Base-by-base conservation (phyloP, 176 grass and related monocot genomes). In the Olyra latifolia region DNA sequence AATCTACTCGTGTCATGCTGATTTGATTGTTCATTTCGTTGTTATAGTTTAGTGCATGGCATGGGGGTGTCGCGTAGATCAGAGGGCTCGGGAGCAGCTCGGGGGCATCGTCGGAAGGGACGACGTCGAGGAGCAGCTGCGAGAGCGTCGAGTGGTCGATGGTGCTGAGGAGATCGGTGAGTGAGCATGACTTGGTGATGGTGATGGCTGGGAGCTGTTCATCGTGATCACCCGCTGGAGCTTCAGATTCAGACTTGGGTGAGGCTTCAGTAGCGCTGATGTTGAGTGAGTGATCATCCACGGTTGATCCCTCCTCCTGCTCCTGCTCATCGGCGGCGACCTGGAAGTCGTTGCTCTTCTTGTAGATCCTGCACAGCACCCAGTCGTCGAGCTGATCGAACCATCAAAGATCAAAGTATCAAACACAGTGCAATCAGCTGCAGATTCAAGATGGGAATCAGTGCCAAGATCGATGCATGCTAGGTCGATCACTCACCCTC, bases 301-400 rank as follows among this genome's bases (percentile, higher is more conserved):
- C 63, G 0, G 72, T 76, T 0, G 85, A 91, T 39, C 80, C 79
- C 43, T 61, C 78, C 25, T 88, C 82, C 45, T 85, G 85, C 0
- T 93, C 85, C 1, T 78, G 85, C 8, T 77, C 82, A 25, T 57
- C 57, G 14, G 24, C 20, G 10, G 32, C 35, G 43, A 1, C 15
- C 17, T 35, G 46, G 2, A 70, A 66, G 2, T 79, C 66, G 80
- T 58, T 86, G 78, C 71, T 78, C 83, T 88, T 94, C 80, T 91
- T 88, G 88, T 91, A 45, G 86, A 94, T 94, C 22, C 88, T 85
- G 53, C 92, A 94, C 27, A 94, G 92, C 40, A 94, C 92, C 92
- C 88, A 94, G 80, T 94, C 92, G 25, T 94, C 92, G 85, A 94
- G 3, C 91, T 91, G 91, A 52, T 77, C 5, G n/a, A 2, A 82